Evolutionary conservation across 352 stramenopile genomes (phyloP).

Genomic region (Phytophthora uliginosa): DNA sequence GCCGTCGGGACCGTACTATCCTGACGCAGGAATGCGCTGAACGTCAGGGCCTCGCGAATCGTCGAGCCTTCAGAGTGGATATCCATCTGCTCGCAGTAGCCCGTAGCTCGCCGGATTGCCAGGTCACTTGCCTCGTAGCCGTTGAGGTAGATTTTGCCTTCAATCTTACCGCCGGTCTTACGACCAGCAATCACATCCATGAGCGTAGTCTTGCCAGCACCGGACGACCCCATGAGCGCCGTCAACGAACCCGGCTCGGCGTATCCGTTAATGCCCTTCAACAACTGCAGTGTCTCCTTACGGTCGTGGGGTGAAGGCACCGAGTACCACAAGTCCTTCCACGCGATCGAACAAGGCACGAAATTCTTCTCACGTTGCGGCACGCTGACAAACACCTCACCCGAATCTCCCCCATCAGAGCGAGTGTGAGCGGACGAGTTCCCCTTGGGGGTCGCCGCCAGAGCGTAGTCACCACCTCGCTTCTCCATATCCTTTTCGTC

Average conservation of each 20-base stretch:
- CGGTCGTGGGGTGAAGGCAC: constrained; percentile 41
- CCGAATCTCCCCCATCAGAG: background rate
- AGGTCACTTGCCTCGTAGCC: constrained; percentile 35
- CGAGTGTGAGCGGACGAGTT: constrained; percentile 18
- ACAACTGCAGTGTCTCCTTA: constrained; percentile 43
- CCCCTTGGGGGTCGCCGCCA: constrained; percentile 12
- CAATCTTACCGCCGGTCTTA: constrained; percentile 81
- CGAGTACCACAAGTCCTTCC: constrained; percentile 46
- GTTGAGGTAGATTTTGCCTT: constrained; percentile 57
- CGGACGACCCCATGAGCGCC: constrained; percentile 79
- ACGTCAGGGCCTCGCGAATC: constrained; percentile 78
- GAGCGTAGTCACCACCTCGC: constrained; percentile 8
- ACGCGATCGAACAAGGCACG: constrained; percentile 41
- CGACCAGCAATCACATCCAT: constrained; percentile 89
- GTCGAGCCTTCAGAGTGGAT: constrained; percentile 31
- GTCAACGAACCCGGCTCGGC: constrained; percentile 80
- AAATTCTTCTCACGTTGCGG: constrained; percentile 25
- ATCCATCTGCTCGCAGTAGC: constrained; percentile 45
- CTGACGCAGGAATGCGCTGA: constrained; percentile 79
- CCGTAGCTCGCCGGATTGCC: constrained; percentile 28
- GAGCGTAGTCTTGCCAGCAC: constrained; percentile 46
- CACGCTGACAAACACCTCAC: constrained; percentile 16
- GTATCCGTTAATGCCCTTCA: constrained; percentile 81
- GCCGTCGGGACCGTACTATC: background rate
- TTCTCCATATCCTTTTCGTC: constrained; percentile 26